Evolutionary conservation across 208 protist genomes (phyloP), one percentile per base, ranked within the genome.

Genomic region (Phytomonas sp.): DNA sequence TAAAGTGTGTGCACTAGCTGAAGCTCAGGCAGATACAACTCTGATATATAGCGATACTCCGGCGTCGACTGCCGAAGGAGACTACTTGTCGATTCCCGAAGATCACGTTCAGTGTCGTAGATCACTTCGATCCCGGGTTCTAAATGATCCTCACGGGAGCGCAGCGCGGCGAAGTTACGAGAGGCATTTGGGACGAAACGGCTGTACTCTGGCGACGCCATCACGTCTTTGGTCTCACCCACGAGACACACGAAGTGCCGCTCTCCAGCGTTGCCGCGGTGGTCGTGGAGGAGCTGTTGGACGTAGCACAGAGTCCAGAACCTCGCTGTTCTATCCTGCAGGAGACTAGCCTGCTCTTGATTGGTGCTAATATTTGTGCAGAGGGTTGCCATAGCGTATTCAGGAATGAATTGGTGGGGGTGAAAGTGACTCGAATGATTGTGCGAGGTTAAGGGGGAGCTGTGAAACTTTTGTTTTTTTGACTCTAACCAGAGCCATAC

Each of bases 11-110:
- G 91, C 1, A 76, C 80, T 12, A 95, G 62, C 75, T 95, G 91
- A 59, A 95, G 67, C 66, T 89, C 84, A 0, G 91, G 84, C 31
- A 95, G 80, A 78, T 94, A 95, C 26, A 95, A 69, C 34, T 93
- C 86, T 0, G 88, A 93, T 8, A 93, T 83, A 74, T 87, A 93
- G 7, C 45, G 32, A 52, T 75, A 72, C 60, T 77, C 62, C n/a
- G 76, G 30, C 1, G 33, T 33, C 2, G 26, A 19, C 36, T 77
- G 69, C 12, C 32, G 63, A 63, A 66, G 70, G 29, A 67, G 75
- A 16, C 66, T 29, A 14, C 29, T 64, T 59, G 76, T 40, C 23
- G 74, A 61, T 5, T 72, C 64, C 10, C 62, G 73, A 37, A 45
- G 65, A 29, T 6, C 42, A n/a, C 8, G 68, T 11, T 10, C 36